Base-by-base conservation (phyloP, 306 rosid genomes). In the Cicer cuneatum region DNA sequence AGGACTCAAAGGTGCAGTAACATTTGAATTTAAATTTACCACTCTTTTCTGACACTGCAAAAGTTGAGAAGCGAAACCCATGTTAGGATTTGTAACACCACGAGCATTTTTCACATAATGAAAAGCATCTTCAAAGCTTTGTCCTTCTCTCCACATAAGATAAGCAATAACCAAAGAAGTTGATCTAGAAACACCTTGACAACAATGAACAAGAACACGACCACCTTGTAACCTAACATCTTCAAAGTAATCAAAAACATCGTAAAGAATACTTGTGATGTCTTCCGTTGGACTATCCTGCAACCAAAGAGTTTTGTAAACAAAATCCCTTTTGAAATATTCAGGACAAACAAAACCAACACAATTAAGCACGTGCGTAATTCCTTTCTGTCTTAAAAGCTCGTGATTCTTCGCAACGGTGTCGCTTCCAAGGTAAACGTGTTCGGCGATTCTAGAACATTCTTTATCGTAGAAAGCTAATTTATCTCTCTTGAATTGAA, bases 341-440 rank as follows among this genome's bases (percentile, higher is more conserved):
- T 94, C 98, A 1, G 97, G 96, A 74, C 89, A 94, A 16, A 94
- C 95, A 79, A 94, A 94, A 51, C 98, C 98, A 33, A 91, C 98
- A 46, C 97, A 94, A 14, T 94, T 94, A 24, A 94, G 88, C 72
- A 94, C 97, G 73, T 91, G 95, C 6, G 98, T 91, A 79, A 94
- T 91, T 63, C 87, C 87, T 46, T 94, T 85, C 66, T 85, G 78
- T 79, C 89, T 86, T 78, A 91, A 69, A 73, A 91, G 78, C 60
- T 91, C 90, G 3, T 88, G 87, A 78, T 90, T 94, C 89, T 91
- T 94, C 0, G 98, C 98, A 79, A 94, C 98, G 1, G 95, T 91
- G 82, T 91, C 96, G 57, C 97, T 94, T 21, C 98, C 98, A 7
- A 94, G 61, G 84, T 89, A 94, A 43, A 94, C 80, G 58, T 94